A percentile compares a stretch with the other conserved stretches of the same genome.
Evolutionary conservation across 768 basidiomycete species (phyloP).

Genomic region (Leucosporidium yakuticum): DNA sequence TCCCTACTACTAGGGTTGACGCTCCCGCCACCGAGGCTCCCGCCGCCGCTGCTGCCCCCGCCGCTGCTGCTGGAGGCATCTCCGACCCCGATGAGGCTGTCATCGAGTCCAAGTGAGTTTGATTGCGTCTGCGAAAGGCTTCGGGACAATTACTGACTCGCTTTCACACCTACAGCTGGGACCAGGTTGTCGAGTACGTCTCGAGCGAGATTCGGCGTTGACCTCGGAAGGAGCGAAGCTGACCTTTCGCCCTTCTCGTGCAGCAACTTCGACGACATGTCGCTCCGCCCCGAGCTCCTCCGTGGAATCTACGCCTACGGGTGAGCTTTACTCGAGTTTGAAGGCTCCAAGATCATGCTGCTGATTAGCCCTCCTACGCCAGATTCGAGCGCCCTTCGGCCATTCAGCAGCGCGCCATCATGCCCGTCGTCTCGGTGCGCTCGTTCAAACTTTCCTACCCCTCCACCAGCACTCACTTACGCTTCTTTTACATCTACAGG

Average conservation of each 20-base stretch:
- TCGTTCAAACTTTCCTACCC: conserved; percentile 82
- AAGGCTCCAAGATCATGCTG: neutral
- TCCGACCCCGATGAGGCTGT: conserved; percentile 30
- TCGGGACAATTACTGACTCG: neutral
- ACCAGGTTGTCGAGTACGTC: conserved; percentile 35
- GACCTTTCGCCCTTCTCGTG: neutral
- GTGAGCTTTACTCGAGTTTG: conserved; percentile 43
- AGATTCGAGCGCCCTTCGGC: conserved; percentile 94
- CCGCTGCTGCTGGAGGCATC: conserved; percentile 27
- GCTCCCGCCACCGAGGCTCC: conserved; percentile 21
- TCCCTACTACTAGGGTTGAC: neutral
- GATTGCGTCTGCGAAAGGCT: neutral
- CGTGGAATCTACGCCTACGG: conserved; percentile 98
- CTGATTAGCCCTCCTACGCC: neutral
- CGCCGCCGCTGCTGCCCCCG: conserved; percentile 28
- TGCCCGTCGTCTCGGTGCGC: conserved; percentile 94
- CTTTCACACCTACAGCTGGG: conserved; percentile 18
- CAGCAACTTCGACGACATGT: conserved; percentile 60
- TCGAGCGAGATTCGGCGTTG: neutral
- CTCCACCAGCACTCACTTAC: neutral
- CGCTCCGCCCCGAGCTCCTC: conserved; percentile 89
- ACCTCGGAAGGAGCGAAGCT: neutral
- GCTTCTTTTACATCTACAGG: neutral
- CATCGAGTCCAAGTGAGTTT: conserved; percentile 36
- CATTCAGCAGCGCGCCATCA: conserved; percentile 95